Evolutionary conservation across 2,329 filamentous ascomycete species (phyloP), one percentile per base, ranked within the genome.

Genomic region (Septoria linicola): DNA sequence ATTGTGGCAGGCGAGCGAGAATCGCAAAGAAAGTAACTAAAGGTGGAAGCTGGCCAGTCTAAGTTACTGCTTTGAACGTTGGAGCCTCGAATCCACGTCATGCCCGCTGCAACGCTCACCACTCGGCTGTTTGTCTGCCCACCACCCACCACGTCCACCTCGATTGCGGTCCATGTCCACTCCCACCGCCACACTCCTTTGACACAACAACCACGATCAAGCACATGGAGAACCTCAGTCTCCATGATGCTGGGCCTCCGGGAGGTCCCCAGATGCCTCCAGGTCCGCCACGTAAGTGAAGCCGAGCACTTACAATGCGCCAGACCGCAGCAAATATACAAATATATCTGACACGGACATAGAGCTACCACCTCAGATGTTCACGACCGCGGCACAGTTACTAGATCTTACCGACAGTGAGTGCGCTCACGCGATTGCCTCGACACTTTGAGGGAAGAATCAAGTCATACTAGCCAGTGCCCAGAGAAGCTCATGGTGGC

Each of bases 331-430:
- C 23, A 10, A 27, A 27, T 27, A 10, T 34, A 19, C 8, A 10
- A 16, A 20, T 14, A 19, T 3, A 34, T 34, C 41, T 43, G 27
- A 46, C 20, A 4, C 34, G 20, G 21, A 27, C 14, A 8, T 32
- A 46, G 43, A 49, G 31, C 39, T 49, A 16, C 46, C 46, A 20
- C 91, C 91, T 53, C 92, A 99, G 76, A 96, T 97, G 87, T 99
- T 99, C 75, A 95, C 93, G 14, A 99, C 93, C 25, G 93, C 93
- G 25, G 91, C 93, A 48, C 93, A 97, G 76, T 78, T 99, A 53
- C 77, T 99, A 53, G 93, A 99, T 70, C 80, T 99, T 66, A 97
- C 93, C 64, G 93, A 99, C 76, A 99, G 92, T 97, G 83, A 77
- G 61, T 63, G 35, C 35, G 41, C 16, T 35, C 31, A 88, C 41